These are phyloP conservation scores for Neonectria coccinea DNA, from an alignment of 2,329 filamentous ascomycete species.

Conservation along the genomic window DNA sequence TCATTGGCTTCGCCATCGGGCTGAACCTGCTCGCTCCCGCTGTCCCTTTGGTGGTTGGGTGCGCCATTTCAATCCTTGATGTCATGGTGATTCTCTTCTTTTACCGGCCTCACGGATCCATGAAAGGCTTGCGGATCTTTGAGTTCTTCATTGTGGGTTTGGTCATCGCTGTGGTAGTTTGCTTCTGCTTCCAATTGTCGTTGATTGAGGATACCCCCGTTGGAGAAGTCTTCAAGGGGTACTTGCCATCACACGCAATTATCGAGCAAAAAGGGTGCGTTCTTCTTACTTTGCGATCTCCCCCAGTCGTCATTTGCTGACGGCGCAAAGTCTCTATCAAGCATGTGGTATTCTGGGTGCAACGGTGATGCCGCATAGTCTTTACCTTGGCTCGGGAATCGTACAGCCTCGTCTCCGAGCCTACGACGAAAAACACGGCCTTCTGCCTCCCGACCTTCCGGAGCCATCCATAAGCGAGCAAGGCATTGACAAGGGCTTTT, in stretches of 20 bases:
- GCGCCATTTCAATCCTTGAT: constrained; percentile 75
- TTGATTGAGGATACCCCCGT: constrained; percentile 67
- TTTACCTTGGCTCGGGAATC: constrained; percentile 77
- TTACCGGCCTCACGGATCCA: constrained; percentile 69
- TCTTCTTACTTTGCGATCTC: neutral
- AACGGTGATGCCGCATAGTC: constrained; percentile 78
- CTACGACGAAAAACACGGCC: constrained; percentile 70
- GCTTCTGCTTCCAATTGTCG: constrained; percentile 77
- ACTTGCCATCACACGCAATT: constrained; percentile 70
- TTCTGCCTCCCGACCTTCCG: constrained; percentile 54
- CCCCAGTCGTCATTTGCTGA: constrained; percentile 33
- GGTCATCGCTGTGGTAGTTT: constrained; percentile 76
- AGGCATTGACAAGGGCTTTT: constrained; percentile 65
- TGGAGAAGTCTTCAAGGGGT: constrained; percentile 73
- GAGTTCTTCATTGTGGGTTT: constrained; percentile 72
- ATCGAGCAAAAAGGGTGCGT: constrained; percentile 66
- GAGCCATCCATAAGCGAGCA: constrained; percentile 45
- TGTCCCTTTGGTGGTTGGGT: constrained; percentile 75
- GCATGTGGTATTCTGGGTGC: constrained; percentile 82
- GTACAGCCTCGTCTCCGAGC: constrained; percentile 74
- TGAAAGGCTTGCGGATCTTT: constrained; percentile 71
- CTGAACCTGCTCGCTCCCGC: constrained; percentile 73
- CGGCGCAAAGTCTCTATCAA: constrained; percentile 64
- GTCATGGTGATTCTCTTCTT: constrained; percentile 76
- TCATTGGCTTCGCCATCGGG: constrained; percentile 78